A percentile compares a stretch with the other conserved stretches of the same genome.
Evolutionary conservation across 2,329 filamentous ascomycete species (phyloP).

Genomic region (Trichoderma guizhouense): DNA sequence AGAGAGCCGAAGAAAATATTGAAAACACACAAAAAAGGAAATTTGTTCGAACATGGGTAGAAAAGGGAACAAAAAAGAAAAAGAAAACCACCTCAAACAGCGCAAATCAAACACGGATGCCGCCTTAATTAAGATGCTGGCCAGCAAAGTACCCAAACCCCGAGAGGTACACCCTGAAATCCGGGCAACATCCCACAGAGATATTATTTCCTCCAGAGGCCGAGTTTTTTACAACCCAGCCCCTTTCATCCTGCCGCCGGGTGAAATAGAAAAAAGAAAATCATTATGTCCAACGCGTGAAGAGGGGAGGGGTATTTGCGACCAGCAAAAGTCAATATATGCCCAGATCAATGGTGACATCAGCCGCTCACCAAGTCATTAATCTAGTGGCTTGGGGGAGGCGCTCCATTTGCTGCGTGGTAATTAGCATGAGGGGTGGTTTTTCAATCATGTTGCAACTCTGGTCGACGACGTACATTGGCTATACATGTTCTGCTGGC

Average conservation of each 20-base stretch:
- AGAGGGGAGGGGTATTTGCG: slow-evolving; percentile 2
- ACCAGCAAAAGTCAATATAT: background rate
- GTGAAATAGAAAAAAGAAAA: background rate
- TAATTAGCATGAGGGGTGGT: background rate
- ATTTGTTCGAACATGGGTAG: slow-evolving; percentile 4
- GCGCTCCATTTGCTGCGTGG: slow-evolving; percentile 33
- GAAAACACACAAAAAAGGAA: slow-evolving; percentile 13
- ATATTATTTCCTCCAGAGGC: slow-evolving; percentile 17
- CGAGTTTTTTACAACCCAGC: background rate
- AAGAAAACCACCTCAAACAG: slow-evolving; percentile 7
- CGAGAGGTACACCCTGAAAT: background rate
- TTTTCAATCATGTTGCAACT: background rate
- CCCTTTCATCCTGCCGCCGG: background rate
- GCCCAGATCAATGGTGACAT: background rate
- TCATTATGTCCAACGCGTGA: slow-evolving; percentile 11
- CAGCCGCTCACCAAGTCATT: background rate
- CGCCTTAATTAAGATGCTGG: slow-evolving; percentile 15
- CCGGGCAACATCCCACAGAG: slow-evolving; percentile 12
- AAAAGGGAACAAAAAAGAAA: slow-evolving; percentile 13
- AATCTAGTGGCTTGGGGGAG: slow-evolving; percentile 33
- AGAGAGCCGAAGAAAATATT: slow-evolving; percentile 14
- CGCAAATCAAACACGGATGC: slow-evolving; percentile 10
- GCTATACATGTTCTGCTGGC: slow-evolving; percentile 58
- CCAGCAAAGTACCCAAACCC: slow-evolving; percentile 6
- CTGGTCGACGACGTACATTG: slow-evolving; percentile 47